Evolutionary conservation across 306 rosid species (phyloP), one percentile per base, ranked within the genome.

Genomic region (Trifolium pratense): DNA sequence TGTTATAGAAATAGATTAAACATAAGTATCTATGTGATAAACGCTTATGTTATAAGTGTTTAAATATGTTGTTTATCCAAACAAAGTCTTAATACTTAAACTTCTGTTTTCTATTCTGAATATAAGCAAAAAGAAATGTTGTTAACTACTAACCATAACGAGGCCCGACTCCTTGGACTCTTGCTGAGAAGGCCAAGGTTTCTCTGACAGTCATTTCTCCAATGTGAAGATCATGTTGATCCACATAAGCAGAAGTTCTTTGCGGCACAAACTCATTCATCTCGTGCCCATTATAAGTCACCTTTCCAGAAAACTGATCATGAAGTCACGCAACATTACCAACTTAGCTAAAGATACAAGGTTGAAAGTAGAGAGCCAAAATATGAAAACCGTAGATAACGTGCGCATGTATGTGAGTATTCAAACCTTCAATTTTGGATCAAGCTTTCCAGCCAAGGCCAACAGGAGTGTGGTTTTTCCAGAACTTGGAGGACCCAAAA

Each of bases 401-500:
- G 74, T 6, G 53, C 18, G 39, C 2, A 32, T 6, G 74, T 6
- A 3, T 6, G 53, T 15, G 2, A 12, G 37, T 21, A 34, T 57
- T 26, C 11, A 23, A 51, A 89, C 98, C 90, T 78, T 84, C 39
- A 91, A 76, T 71, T 80, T 87, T 23, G 87, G 72, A 61, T 84
- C 96, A 55, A 88, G 87, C 74, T 91, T 88, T 45, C 96, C 97
- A 1, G 97, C 88, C 79, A 93, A 85, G 39, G 97, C 90, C 45
- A 88, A 51, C 20, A 93, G 21, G 25, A 93, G 63, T 23, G 98
- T 89, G 16, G 96, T 93, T 73, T 91, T 93, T 15, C 98, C 97
- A 9, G 97, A 87, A 53, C 94, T 84, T 45, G 97, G 98, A 71
- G 98, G 92, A 16, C 97, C 98, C 76, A 93, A 70, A 75, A 91